Evolutionary conservation across 169 alveolate species (phyloP).

Genomic region (Babesia bigemina): DNA sequence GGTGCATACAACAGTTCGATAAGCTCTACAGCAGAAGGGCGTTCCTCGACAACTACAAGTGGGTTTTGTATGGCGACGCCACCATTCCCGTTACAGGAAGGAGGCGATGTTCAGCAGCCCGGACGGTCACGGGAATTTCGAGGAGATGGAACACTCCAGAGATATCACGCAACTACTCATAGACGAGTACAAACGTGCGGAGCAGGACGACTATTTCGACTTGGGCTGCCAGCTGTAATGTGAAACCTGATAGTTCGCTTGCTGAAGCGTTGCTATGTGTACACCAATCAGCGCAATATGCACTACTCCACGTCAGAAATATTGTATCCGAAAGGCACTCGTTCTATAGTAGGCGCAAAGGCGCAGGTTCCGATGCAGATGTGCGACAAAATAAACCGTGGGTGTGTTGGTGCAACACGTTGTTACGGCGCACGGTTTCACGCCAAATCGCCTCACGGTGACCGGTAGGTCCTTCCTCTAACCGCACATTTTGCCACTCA

Average conservation of each 20-base stretch:
- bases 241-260: not conserved
- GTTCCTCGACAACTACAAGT: slow-evolving; percentile 92
- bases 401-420: not conserved
- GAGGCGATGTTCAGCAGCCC: slow-evolving; percentile 82
- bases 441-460: not conserved
- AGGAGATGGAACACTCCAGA: slow-evolving; percentile 90
- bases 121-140: slow-evolving; percentile 88
- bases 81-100: slow-evolving; percentile 40
- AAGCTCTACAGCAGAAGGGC: slow-evolving; percentile 95
- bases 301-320: not conserved
- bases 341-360: not conserved
- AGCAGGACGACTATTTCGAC: slow-evolving; percentile 91
- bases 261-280: slow-evolving; percentile 2
- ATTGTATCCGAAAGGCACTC: not conserved
- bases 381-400: not conserved
- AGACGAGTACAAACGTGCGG: slow-evolving; percentile 97
- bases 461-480: too few relatives aligned
- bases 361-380: not conserved
- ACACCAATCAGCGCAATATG: not conserved
- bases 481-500: too few relatives aligned
- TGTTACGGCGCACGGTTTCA: not conserved
- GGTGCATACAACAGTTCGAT: slow-evolving; percentile 92
- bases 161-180: slow-evolving; percentile 91
- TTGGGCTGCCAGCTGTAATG: slow-evolving; percentile 60
- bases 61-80: not conserved